Conservation (phyloP, 2,329 filamentous ascomycete species). For the Arachnomyces sp. region DNA sequence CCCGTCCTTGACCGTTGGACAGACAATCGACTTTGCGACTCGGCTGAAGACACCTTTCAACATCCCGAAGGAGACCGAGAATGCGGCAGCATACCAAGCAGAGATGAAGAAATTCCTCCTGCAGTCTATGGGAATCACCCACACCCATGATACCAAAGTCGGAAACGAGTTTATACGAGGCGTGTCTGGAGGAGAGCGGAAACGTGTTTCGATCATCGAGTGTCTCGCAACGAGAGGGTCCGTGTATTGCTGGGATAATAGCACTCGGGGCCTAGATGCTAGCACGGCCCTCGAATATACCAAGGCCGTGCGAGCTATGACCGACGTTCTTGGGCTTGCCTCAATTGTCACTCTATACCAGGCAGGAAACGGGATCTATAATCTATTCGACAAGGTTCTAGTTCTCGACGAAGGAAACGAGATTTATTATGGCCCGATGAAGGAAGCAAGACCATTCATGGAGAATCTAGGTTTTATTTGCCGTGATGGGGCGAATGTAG, state of each 20-base stretch:
- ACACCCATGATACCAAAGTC: constrained; percentile 57
- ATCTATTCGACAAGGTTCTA: constrained; percentile 62
- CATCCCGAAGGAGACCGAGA: constrained; percentile 37
- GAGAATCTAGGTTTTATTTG: constrained; percentile 57
- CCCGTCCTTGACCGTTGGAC: constrained; percentile 42
- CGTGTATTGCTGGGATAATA: constrained; percentile 73
- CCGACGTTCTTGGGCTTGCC: constrained; percentile 51
- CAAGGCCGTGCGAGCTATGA: constrained; percentile 55
- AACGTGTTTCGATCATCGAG: constrained; percentile 71
- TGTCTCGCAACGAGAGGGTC: constrained; percentile 65
- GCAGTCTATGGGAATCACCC: constrained; percentile 48
- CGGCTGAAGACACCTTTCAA: constrained; percentile 48
- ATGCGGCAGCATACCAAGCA: constrained; percentile 38
- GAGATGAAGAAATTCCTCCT: constrained; percentile 49
- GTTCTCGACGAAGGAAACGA: constrained; percentile 59
- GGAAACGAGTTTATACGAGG: constrained; percentile 65
- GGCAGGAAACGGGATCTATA: constrained; percentile 60
- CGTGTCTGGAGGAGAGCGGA: constrained; percentile 71
- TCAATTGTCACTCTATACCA: constrained; percentile 61
- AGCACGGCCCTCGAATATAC: constrained; percentile 55
- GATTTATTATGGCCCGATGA: constrained; percentile 55
- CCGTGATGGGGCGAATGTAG: constrained; percentile 53
- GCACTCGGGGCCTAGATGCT: constrained; percentile 65
- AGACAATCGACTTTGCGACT: constrained; percentile 49
- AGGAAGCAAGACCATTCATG: constrained; percentile 56